Conservation (phyloP, 2,329 filamentous ascomycete genomes). For the Cladosporium cucumerinum region DNA sequence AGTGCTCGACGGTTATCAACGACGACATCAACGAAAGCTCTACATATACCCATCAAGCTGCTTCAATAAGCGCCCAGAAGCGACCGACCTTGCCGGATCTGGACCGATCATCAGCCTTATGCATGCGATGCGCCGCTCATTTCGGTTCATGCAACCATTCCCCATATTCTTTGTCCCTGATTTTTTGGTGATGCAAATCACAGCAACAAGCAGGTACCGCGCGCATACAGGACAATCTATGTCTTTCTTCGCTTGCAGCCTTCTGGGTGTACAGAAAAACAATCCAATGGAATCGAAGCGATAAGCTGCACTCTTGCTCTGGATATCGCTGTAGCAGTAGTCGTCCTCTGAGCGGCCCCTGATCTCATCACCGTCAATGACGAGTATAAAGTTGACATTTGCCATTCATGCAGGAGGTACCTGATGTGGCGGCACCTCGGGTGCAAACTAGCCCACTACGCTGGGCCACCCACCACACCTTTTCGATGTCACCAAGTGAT, state of each 20-base stretch:
- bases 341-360: neutral
- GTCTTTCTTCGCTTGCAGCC: neutral
- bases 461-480: neutral
- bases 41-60: neutral
- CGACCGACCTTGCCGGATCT: neutral
- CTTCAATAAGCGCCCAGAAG: neutral
- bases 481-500: no score
- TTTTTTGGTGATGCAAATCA: neutral
- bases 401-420: neutral
- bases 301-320: neutral
- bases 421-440: constrained; percentile 2
- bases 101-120: constrained; percentile 9
- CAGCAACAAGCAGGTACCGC: neutral
- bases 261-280: neutral
- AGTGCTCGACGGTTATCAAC: neutral
- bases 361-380: neutral
- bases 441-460: neutral
- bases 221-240: constrained; percentile 2
- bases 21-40: neutral
- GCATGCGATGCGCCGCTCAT: constrained; percentile 7
- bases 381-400: neutral
- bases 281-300: neutral
- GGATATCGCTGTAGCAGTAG: neutral
- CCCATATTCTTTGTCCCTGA: neutral
- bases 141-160: constrained; percentile 1